Conservation (phyloP, 768 basidiomycete species). For the Lentinula raphanica region DNA sequence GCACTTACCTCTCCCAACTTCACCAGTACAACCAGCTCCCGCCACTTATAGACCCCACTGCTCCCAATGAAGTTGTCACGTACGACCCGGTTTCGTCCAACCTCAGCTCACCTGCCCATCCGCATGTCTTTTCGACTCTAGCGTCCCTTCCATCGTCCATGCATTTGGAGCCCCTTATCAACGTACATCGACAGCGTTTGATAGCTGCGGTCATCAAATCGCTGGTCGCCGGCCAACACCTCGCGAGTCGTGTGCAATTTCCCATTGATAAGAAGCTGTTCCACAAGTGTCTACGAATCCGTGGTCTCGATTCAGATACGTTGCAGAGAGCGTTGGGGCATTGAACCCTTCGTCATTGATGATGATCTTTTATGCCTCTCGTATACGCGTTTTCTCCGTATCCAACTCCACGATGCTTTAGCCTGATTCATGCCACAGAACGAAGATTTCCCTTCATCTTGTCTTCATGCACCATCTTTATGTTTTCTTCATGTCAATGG, state of each 20-base stretch:
- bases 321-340: slow-evolving; percentile 43
- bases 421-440: neutral
- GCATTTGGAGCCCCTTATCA: slow-evolving; percentile 80
- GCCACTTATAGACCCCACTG: slow-evolving; percentile 78
- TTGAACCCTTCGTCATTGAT: slow-evolving; percentile 17
- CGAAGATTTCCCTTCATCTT: neutral
- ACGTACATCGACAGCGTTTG: slow-evolving; percentile 82
- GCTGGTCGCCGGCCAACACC: slow-evolving; percentile 77
- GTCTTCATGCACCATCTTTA: neutral
- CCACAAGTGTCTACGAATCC: slow-evolving; percentile 66
- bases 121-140: slow-evolving; percentile 74
- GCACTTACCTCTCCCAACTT: slow-evolving; percentile 73
- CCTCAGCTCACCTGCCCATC: slow-evolving; percentile 66
- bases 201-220: slow-evolving; percentile 78
- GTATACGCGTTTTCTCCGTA: too few species aligned
- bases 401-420: neutral
- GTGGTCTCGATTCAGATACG: slow-evolving; percentile 54
- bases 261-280: slow-evolving; percentile 71
- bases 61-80: slow-evolving; percentile 62
- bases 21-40: slow-evolving; percentile 62
- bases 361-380: neutral
- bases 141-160: slow-evolving; percentile 70
- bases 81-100: slow-evolving; percentile 58
- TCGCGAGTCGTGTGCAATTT: slow-evolving; percentile 68
- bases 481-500: neutral